Evolutionary conservation across 768 basidiomycete genomes (phyloP).

Genomic region (Lentinula raphanica): DNA sequence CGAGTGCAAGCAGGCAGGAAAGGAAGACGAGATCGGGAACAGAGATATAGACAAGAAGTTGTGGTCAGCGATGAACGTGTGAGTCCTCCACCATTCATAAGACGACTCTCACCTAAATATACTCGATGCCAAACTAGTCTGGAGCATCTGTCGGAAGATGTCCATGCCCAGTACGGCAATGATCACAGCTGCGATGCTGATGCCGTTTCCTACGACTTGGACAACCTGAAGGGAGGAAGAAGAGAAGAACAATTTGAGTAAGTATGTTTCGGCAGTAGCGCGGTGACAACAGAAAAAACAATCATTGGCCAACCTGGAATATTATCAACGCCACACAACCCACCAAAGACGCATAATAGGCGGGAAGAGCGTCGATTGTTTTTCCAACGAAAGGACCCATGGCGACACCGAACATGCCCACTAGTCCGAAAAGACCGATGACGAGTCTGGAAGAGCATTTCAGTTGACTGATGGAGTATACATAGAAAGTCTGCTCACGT

Average conservation of each 20-base stretch:
- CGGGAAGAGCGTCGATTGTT: constrained; percentile 44
- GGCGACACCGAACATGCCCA: constrained; percentile 44
- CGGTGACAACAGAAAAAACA: constrained; percentile 6
- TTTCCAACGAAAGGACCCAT: constrained; percentile 47
- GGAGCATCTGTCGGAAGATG: constrained; percentile 45
- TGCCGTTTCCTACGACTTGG: constrained; percentile 37
- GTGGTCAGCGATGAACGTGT: not conserved
- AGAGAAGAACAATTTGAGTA: constrained; percentile 22
- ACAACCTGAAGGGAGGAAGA: constrained; percentile 26
- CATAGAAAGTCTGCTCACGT: constrained; percentile 39
- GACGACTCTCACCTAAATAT: not conserved
- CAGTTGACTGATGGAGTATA: not conserved
- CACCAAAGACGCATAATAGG: constrained; percentile 49
- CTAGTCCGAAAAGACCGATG: constrained; percentile 52
- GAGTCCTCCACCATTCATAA: not conserved
- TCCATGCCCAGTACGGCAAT: constrained; percentile 49
- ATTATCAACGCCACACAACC: constrained; percentile 30
- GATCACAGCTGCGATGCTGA: constrained; percentile 44
- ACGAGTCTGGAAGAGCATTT: constrained; percentile 22
- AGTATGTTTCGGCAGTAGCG: no score
- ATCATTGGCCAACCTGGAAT: constrained; percentile 23
- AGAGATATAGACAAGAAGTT: not conserved
- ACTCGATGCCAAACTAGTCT: constrained; percentile 36
- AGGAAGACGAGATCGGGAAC: not conserved
- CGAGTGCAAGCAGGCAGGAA: not conserved